phyloP scores from a whole-genome alignment of 2,329 filamentous ascomycete species.

The Fusarium sp. region DNA sequence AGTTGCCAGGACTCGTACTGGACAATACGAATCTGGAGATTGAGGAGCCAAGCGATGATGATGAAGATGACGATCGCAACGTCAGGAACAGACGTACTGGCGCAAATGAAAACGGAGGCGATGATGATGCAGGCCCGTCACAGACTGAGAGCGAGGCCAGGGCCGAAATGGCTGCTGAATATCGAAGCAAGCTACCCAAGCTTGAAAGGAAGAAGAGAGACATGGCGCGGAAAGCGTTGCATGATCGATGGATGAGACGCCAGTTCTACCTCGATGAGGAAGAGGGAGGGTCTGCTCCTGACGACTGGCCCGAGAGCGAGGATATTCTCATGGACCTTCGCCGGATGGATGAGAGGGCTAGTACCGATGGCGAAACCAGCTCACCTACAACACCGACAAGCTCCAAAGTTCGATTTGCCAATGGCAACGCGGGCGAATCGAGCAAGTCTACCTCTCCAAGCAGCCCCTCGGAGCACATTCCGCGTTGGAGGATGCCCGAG shows the following conservation, averaged over 20 bases:
- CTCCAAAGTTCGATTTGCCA: slow-evolving; percentile 82
- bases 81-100: slow-evolving; percentile 31
- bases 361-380: slow-evolving; percentile 52
- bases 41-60: slow-evolving; percentile 46
- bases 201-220: slow-evolving; percentile 55
- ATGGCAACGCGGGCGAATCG: slow-evolving; percentile 75
- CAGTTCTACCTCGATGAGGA: slow-evolving; percentile 89
- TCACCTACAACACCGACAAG: slow-evolving; percentile 76
- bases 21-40: slow-evolving; percentile 46
- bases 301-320: slow-evolving; percentile 72
- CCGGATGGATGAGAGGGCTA: slow-evolving; percentile 56
- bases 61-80: slow-evolving; percentile 39
- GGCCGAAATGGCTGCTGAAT: slow-evolving; percentile 51
- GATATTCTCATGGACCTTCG: slow-evolving; percentile 61
- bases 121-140: slow-evolving; percentile 44
- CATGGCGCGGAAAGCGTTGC: slow-evolving; percentile 65
- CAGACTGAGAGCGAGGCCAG: slow-evolving; percentile 57
- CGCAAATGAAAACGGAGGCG: slow-evolving; percentile 40
- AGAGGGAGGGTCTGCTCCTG: slow-evolving; percentile 76
- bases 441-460: slow-evolving; percentile 79
- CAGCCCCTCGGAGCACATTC: slow-evolving; percentile 79
- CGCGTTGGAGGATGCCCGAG: slow-evolving; percentile 81
- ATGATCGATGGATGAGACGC: slow-evolving; percentile 80
- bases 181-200: slow-evolving; percentile 51
- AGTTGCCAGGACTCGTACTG: slow-evolving; percentile 56